These are phyloP conservation scores for Annulohypoxylon bovei DNA, from an alignment of 495 filamentous ascomycete species.

Conservation along the genomic window DNA sequence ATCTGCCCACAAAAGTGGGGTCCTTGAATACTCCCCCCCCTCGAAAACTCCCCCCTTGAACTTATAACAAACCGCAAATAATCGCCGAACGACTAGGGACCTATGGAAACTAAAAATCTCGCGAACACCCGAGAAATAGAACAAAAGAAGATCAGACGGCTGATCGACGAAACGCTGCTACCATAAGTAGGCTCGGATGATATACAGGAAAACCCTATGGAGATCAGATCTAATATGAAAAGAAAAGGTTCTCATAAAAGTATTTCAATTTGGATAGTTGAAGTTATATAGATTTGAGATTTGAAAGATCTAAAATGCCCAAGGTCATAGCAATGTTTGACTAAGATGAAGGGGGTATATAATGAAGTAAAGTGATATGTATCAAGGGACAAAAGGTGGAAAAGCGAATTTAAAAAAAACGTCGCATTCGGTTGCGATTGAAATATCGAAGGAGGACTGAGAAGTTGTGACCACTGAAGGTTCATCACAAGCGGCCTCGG, in stretches of 20 bases:
- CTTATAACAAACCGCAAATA: slow-evolving; percentile 34
- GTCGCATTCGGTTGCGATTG: slow-evolving; percentile 26
- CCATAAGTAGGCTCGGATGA: neutral
- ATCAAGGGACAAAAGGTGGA: slow-evolving; percentile 8
- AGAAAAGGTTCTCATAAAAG: neutral
- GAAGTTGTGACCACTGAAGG: neutral
- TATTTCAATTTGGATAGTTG: neutral
- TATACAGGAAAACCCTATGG: neutral
- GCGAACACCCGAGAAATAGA: slow-evolving; percentile 21
- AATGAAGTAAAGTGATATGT: neutral
- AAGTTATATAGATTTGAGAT: neutral
- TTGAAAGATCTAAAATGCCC: neutral
- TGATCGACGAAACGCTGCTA: slow-evolving; percentile 12
- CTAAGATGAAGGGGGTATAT: slow-evolving; percentile 9
- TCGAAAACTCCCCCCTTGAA: no score
- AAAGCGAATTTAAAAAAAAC: slow-evolving; percentile 1
- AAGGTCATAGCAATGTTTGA: neutral
- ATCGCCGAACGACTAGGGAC: slow-evolving; percentile 25
- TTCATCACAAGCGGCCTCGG: slow-evolving; percentile 27
- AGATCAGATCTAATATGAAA: neutral
- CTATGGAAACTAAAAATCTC: slow-evolving; percentile 6
- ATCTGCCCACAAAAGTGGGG: no score
- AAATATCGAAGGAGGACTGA: slow-evolving; percentile 13
- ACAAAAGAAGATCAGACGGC: slow-evolving; percentile 20
- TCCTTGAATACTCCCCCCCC: no score